These are phyloP conservation scores for Elsinoe australis DNA, from an alignment of 2,329 filamentous ascomycete genomes.

Conservation along the genomic window DNA sequence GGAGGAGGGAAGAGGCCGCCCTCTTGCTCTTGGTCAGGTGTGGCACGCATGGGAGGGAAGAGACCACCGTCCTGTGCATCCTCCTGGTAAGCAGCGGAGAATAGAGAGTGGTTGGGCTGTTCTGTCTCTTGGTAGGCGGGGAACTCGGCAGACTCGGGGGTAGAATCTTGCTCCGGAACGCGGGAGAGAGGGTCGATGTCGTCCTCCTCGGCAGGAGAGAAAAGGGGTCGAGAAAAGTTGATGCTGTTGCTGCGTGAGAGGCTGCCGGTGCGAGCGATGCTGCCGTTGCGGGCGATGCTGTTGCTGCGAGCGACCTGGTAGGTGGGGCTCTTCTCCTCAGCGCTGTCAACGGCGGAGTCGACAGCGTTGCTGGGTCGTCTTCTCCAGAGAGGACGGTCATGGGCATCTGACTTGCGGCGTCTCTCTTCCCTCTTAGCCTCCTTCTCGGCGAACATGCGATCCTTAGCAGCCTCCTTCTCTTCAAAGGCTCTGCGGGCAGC, in stretches of 20 bases:
- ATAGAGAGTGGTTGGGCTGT: conserved; percentile 6
- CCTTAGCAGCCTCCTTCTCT: conserved; percentile 17
- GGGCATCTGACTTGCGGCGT: conserved; percentile 12
- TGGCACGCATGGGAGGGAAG: conserved; percentile 6
- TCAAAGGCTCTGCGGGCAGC: conserved; percentile 13
- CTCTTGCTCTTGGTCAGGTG: conserved; percentile 1
- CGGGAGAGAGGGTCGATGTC: conserved; percentile 13
- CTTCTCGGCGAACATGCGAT: conserved; percentile 6
- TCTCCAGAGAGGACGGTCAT: conserved; percentile 9
- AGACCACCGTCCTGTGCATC: not conserved
- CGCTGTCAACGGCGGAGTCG: conserved; percentile 11
- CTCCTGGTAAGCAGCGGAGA: conserved; percentile 14
- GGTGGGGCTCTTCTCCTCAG: conserved; percentile 12
- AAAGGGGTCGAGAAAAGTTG: conserved; percentile 1
- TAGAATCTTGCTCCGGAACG: conserved; percentile 11
- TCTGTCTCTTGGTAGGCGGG: conserved; percentile 14
- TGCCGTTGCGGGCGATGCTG: not conserved
- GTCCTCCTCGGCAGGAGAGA: not conserved
- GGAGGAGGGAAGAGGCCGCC: conserved; percentile 9
- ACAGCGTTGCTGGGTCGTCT: conserved; percentile 15
- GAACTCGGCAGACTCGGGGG: conserved; percentile 10
- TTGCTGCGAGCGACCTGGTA: conserved; percentile 9
- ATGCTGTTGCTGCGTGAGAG: conserved; percentile 9
- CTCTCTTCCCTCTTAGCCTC: conserved; percentile 11
- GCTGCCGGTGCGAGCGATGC: not conserved